These are phyloP conservation scores for Macrophomina pseudophaseolina DNA, from an alignment of 2,329 filamentous ascomycete species.

Conservation along the genomic window DNA sequence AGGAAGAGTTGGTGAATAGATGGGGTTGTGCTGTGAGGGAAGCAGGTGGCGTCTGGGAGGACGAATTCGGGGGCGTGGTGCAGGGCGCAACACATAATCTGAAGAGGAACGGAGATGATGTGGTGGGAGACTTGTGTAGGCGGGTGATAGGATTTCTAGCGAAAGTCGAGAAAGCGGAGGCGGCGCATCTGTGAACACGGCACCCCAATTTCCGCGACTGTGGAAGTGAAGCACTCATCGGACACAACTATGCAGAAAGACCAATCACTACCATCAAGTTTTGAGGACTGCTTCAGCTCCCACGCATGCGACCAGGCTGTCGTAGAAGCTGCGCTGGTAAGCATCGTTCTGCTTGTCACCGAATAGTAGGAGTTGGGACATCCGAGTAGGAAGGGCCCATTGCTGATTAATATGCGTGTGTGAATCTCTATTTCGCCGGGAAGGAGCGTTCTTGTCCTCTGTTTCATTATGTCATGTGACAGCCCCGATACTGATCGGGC, in stretches of 20 bases:
- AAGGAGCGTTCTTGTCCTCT: neutral
- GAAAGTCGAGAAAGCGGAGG: slow-evolving; percentile 20
- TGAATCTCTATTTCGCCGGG: neutral
- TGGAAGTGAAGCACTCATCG: no score
- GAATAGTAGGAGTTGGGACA: no score
- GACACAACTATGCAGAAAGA: no score
- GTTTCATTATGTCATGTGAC: neutral
- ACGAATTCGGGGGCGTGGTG: slow-evolving; percentile 55
- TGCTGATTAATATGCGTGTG: neutral
- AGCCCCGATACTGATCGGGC: neutral
- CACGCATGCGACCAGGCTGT: no score
- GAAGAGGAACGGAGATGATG: slow-evolving; percentile 51
- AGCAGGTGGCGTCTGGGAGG: slow-evolving; percentile 55
- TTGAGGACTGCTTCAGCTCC: no score
- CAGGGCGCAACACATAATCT: slow-evolving; percentile 58
- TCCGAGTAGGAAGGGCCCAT: no score
- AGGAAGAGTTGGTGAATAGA: slow-evolving; percentile 59
- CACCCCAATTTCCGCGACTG: no score
- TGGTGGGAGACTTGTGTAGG: slow-evolving; percentile 55
- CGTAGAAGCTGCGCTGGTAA: no score
- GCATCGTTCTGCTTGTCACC: no score
- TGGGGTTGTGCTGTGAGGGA: slow-evolving; percentile 58
- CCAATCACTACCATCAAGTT: no score
- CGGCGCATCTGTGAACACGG: neutral
- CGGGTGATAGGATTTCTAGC: slow-evolving; percentile 58